Evolutionary conservation across 768 basidiomycete genomes (phyloP).

Genomic region (Tulasnella calospora): DNA sequence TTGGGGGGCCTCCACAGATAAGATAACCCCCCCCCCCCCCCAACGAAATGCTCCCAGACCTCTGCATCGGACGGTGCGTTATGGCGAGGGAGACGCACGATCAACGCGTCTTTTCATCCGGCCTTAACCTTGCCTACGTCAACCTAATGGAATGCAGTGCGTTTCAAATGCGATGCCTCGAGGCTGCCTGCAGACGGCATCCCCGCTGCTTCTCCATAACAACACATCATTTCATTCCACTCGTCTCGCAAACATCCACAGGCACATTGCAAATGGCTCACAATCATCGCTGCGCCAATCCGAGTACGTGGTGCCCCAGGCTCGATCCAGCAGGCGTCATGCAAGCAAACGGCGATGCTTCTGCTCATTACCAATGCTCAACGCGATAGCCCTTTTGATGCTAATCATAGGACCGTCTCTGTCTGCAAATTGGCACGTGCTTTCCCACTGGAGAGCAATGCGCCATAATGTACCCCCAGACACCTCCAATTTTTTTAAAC

Average conservation of each 20-base stretch:
- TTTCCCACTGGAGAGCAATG: neutral
- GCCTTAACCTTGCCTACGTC: neutral
- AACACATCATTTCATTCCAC: neutral
- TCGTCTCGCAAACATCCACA: neutral
- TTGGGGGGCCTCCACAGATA: neutral
- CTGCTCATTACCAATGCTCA: neutral
- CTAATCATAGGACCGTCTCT: neutral
- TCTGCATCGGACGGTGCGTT: neutral
- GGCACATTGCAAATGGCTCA: neutral
- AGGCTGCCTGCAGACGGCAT: neutral
- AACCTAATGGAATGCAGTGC: neutral
- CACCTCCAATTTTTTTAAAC: conserved; percentile 1
- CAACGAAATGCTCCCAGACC: neutral
- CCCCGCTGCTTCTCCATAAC: conserved; percentile 10
- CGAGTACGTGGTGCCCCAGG: neutral
- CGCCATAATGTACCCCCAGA: neutral
- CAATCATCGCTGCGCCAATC: neutral
- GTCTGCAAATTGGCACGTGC: neutral
- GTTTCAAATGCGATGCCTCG: neutral
- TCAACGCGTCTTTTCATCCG: neutral
- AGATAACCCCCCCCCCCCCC: neutral
- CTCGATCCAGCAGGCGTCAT: neutral
- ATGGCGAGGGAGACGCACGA: neutral
- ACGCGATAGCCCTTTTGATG: neutral
- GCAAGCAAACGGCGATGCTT: neutral